A percentile compares a stretch with the other conserved stretches of the same genome.
Conservation (phyloP, 106 monocot species). For the Chionographis japonica region DNA sequence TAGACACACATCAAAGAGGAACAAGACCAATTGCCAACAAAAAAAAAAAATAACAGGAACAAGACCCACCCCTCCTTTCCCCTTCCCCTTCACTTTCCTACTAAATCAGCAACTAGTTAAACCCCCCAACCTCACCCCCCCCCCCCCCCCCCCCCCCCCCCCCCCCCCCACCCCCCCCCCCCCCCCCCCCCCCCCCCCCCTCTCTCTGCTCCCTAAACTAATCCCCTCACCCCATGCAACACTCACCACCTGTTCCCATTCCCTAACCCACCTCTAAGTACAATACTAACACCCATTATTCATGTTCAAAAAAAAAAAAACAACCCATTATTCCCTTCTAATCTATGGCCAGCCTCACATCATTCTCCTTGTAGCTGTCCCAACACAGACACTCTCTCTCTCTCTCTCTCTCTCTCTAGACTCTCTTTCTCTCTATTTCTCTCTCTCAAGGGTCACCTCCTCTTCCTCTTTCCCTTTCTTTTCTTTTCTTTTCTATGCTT, state of each 20-base stretch:
- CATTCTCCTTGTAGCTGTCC: slow-evolving; percentile 10
- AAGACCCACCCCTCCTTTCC: not conserved
- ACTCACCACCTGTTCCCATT: slow-evolving; percentile 25
- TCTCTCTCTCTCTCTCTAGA: too few species aligned
- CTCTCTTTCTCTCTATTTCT: not conserved
- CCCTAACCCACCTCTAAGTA: slow-evolving; percentile 1
- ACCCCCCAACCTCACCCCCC: too few species aligned
- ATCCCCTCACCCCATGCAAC: not conserved
- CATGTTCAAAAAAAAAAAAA: not conserved
- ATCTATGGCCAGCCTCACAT: slow-evolving; percentile 10
- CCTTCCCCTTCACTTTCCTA: not conserved
- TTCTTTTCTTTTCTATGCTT: not conserved
- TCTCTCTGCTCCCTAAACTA: not conserved
- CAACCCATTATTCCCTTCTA: not conserved
- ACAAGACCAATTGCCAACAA: not conserved
- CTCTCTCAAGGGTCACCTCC: slow-evolving; percentile 8
- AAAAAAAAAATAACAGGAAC: too few species aligned
- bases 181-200: not conserved
- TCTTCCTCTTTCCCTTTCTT: not conserved
- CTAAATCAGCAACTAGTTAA: slow-evolving; percentile 14
- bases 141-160: too few species aligned
- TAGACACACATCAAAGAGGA: slow-evolving; percentile 5
- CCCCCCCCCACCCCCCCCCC: too few species aligned
- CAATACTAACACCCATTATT: not conserved
- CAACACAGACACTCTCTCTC: not conserved